These are phyloP conservation scores for Pseudogymnoascus sp. DNA, from an alignment of 2,329 filamentous ascomycete species.

Conservation along the genomic window DNA sequence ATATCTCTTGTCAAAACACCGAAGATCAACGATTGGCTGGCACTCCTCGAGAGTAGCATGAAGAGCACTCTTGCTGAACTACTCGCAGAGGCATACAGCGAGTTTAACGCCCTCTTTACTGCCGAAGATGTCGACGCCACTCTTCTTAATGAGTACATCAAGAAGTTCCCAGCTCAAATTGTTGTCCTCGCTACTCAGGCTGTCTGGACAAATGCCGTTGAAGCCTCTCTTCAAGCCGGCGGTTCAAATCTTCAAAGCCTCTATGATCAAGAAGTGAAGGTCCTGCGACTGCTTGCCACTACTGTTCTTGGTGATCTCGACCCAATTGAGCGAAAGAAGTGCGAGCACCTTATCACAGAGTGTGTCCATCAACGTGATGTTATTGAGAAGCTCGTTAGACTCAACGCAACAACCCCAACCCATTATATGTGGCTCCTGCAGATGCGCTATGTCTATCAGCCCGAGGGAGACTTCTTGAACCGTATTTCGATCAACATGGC, in stretches of 20 bases:
- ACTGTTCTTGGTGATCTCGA: constrained; percentile 88
- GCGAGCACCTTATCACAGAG: constrained; percentile 96
- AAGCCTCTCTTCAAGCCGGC: constrained; percentile 66
- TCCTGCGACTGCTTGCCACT: constrained; percentile 78
- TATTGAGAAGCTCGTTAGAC: constrained; percentile 76
- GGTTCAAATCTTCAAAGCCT: constrained; percentile 64
- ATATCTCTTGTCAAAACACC: constrained; percentile 91
- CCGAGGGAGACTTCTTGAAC: constrained; percentile 73
- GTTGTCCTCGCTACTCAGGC: constrained; percentile 91
- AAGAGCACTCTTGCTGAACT: constrained; percentile 88
- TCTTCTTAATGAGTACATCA: constrained; percentile 74
- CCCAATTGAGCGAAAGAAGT: constrained; percentile 85
- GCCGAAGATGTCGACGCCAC: constrained; percentile 62
- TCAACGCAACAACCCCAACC: constrained; percentile 65
- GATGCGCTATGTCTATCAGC: constrained; percentile 90
- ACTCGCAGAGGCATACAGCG: constrained; percentile 75
- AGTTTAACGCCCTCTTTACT: constrained; percentile 73
- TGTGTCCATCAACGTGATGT: constrained; percentile 96
- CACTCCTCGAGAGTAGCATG: constrained; percentile 86
- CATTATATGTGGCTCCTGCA: constrained; percentile 92
- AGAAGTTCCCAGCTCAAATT: constrained; percentile 82
- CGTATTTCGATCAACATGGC: constrained; percentile 93
- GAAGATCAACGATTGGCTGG: constrained; percentile 98
- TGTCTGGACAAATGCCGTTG: constrained; percentile 86
- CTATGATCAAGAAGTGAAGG: constrained; percentile 75